These are phyloP conservation scores for Syncephalis fuscata DNA, from an alignment of 371 early-diverging fungal species.

Conservation along the genomic window DNA sequence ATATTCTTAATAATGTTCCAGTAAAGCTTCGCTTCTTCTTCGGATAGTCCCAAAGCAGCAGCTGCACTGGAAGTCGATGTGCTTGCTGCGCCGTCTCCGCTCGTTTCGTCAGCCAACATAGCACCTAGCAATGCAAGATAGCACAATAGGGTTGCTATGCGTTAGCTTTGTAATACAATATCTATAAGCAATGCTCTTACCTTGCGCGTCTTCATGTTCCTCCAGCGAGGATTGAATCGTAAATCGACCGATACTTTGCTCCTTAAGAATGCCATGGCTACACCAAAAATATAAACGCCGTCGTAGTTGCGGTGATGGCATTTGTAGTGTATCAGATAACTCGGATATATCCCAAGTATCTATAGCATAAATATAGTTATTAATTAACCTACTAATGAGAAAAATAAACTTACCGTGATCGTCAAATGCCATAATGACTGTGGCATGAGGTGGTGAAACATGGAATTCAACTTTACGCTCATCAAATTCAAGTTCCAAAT, in stretches of 20 bases:
- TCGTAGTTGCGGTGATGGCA: background rate
- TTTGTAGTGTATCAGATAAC: constrained; percentile 13
- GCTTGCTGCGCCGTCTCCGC: too few species aligned
- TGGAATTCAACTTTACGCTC: constrained; percentile 19
- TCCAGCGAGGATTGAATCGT: background rate
- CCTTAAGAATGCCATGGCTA: constrained; percentile 5
- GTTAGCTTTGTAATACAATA: background rate
- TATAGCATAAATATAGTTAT: too few species aligned
- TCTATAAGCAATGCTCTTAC: too few species aligned
- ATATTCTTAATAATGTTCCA: constrained; percentile 4
- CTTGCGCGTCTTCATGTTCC: too few species aligned
- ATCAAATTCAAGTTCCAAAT: constrained; percentile 21
- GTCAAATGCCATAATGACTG: constrained; percentile 24
- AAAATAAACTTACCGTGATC: constrained; percentile 4
- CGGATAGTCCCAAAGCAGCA: constrained; percentile 1
- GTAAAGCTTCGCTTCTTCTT: constrained; percentile 5
- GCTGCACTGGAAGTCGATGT: too few species aligned
- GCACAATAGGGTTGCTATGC: too few species aligned
- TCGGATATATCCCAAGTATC: constrained; percentile 16
- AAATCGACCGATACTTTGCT: background rate
- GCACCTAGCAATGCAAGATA: too few species aligned
- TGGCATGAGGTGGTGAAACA: constrained; percentile 23
- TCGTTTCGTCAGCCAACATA: too few species aligned
- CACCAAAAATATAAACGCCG: constrained; percentile 3
- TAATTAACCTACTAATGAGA: background rate